phyloP scores from a whole-genome alignment of 2,329 filamentous ascomycete genomes.

The Bipolaris gigantea region DNA sequence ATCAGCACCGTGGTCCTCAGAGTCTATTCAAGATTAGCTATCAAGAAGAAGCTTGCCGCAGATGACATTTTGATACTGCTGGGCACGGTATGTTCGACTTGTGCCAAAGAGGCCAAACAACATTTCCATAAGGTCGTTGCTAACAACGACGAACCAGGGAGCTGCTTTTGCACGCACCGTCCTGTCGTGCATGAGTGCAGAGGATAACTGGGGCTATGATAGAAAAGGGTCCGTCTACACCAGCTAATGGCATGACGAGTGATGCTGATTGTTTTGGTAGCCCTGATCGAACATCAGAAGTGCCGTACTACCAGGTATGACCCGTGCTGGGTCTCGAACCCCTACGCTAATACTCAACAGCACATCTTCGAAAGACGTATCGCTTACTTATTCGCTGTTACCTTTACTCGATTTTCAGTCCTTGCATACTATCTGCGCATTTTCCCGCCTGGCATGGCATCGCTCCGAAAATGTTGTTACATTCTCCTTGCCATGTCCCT shows the following conservation, averaged over 20 bases:
- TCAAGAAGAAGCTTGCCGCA: constrained; percentile 28
- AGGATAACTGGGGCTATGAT: constrained; percentile 29
- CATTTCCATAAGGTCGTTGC: not conserved
- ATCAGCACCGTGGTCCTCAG: constrained; percentile 26
- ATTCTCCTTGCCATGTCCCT: constrained; percentile 23
- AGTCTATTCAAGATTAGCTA: constrained; percentile 27
- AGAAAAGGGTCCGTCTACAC: constrained; percentile 23
- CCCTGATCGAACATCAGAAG: constrained; percentile 21
- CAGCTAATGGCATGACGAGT: not conserved
- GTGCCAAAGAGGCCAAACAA: not conserved
- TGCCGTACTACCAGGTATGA: constrained; percentile 28
- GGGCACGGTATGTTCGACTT: constrained; percentile 17
- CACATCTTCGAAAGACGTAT: constrained; percentile 38
- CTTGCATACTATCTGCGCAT: constrained; percentile 43
- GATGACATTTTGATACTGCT: constrained; percentile 31
- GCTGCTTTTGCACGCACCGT: constrained; percentile 29
- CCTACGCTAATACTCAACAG: constrained; percentile 5
- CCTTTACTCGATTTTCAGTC: constrained; percentile 40
- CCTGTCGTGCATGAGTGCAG: constrained; percentile 33
- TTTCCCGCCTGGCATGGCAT: constrained; percentile 30
- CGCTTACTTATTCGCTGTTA: constrained; percentile 41
- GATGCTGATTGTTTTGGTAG: constrained; percentile 9
- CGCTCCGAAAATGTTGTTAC: constrained; percentile 23
- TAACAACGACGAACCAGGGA: constrained; percentile 16
- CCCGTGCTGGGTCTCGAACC: not conserved